These are phyloP conservation scores for Catenaria anguillulae DNA, from an alignment of 371 early-diverging fungal species.

Conservation along the genomic window DNA sequence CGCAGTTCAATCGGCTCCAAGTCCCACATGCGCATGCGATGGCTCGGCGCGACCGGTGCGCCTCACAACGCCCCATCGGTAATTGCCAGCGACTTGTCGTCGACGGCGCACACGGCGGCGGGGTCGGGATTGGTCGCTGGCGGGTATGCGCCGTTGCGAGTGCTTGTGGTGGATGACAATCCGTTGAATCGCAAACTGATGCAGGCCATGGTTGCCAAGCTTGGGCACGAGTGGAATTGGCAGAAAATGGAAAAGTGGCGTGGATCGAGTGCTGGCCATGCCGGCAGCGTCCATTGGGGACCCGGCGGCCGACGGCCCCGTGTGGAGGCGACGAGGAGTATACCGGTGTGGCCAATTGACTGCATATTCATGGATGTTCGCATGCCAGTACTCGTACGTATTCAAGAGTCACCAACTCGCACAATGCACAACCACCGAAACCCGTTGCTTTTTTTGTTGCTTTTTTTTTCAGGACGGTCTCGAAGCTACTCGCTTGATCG, in stretches of 20 bases:
- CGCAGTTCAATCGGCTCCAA: too few species aligned
- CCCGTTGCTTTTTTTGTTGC: neutral
- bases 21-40: too few species aligned
- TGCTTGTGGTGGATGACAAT: constrained; percentile 5
- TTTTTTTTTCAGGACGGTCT: neutral
- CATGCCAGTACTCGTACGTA: neutral
- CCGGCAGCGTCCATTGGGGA: too few species aligned
- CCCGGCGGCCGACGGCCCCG: too few species aligned
- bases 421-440: neutral
- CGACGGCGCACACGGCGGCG: neutral
- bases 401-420: too few species aligned
- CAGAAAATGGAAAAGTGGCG: neutral
- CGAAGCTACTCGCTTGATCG: neutral
- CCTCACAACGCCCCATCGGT: too few species aligned
- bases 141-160: neutral
- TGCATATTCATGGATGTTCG: neutral
- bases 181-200: neutral
- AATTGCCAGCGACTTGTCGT: too few species aligned
- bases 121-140: neutral
- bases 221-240: neutral
- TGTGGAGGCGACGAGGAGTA: too few species aligned
- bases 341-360: neutral
- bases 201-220: neutral
- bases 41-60: too few species aligned
- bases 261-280: neutral